Evolutionary conservation across 768 basidiomycete genomes (phyloP).

Genomic region (Termitomyces sp.): DNA sequence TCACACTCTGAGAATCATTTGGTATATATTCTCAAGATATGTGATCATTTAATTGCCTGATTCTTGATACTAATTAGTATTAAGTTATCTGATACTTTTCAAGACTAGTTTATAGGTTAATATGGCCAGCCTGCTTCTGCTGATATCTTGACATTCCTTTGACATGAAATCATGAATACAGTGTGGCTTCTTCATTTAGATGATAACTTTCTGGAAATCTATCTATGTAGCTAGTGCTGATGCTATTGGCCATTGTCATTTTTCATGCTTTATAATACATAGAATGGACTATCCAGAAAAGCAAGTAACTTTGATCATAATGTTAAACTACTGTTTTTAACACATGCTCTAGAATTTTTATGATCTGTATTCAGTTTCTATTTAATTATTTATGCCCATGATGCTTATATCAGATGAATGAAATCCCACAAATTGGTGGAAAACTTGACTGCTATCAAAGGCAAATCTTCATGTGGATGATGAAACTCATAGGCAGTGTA

Average conservation of each 20-base stretch:
- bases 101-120: not conserved
- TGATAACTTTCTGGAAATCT: not conserved
- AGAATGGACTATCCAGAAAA: not conserved
- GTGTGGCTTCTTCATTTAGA: not conserved
- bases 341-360: slow-evolving; percentile 18
- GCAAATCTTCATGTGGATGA: not conserved
- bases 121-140: not conserved
- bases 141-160: not conserved
- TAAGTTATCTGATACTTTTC: not conserved
- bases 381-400: slow-evolving; percentile 27
- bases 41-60: not conserved
- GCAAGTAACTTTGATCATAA: not conserved
- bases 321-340: too few species aligned
- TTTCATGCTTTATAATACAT: not conserved
- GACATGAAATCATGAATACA: not conserved
- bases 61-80: slow-evolving; percentile 29
- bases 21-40: not conserved
- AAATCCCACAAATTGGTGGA: slow-evolving; percentile 27
- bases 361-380: slow-evolving; percentile 18
- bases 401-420: slow-evolving; percentile 20
- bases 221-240: not conserved
- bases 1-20: not conserved
- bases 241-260: not conserved
- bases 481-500: not conserved
- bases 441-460: not conserved